phyloP scores from a whole-genome alignment of 495 filamentous ascomycete species.

The Penicillium lagena region DNA sequence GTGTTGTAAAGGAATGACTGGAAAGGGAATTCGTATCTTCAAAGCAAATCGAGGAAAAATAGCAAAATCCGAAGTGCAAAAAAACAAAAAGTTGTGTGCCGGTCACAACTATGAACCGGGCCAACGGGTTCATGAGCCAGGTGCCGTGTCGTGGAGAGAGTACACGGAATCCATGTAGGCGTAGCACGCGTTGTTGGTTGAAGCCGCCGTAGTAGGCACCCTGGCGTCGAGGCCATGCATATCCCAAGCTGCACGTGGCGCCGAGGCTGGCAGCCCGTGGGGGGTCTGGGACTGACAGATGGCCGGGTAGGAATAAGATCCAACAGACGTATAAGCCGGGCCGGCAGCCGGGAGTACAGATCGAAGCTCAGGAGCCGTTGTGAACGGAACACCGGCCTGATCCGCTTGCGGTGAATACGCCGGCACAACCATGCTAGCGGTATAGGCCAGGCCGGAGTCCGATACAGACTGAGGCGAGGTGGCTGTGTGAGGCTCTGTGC shows the following conservation, averaged over 20 bases:
- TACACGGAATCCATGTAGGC: constrained; percentile 33
- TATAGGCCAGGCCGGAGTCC: constrained; percentile 30
- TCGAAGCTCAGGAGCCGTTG: constrained; percentile 23
- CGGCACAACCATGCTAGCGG: constrained; percentile 14
- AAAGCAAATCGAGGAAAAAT: constrained; percentile 16
- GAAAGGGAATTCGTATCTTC: constrained; percentile 25
- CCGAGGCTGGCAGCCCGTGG: constrained; percentile 17
- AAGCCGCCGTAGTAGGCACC: constrained; percentile 11
- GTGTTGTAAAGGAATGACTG: constrained; percentile 34
- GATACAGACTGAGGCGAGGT: constrained; percentile 40
- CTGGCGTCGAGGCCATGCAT: constrained; percentile 20
- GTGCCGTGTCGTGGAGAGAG: constrained; percentile 20
- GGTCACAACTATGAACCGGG: not conserved
- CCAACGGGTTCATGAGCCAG: constrained; percentile 9
- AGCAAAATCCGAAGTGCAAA: constrained; percentile 18
- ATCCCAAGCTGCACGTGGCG: constrained; percentile 27
- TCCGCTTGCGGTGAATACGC: constrained; percentile 23
- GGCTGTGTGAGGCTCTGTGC: constrained; percentile 31
- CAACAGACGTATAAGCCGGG: constrained; percentile 26
- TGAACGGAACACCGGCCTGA: constrained; percentile 12
- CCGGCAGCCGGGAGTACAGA: constrained; percentile 23
- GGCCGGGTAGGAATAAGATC: constrained; percentile 29
- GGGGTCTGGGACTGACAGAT: constrained; percentile 27
- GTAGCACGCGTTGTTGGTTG: constrained; percentile 20
- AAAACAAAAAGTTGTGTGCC: constrained; percentile 7